A percentile compares a stretch with the other conserved stretches of the same genome.
phyloP scores from a whole-genome alignment of 768 basidiomycete genomes.

The Chalciporus pseudorubinellus region DNA sequence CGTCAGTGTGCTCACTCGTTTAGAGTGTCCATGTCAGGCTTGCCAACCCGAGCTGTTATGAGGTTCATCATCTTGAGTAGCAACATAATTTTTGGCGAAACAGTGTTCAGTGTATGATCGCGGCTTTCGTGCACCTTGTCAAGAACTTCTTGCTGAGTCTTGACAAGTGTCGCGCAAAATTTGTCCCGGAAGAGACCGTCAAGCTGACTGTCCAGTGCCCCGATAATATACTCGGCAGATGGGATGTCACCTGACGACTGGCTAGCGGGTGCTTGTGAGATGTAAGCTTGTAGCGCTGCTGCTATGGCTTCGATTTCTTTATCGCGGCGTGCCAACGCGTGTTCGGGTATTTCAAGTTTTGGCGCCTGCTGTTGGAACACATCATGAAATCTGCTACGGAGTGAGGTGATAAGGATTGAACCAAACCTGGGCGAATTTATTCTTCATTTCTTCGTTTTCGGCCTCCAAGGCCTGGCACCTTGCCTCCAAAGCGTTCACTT shows the following conservation, averaged over 20 bases:
- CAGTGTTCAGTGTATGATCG: slow-evolving; percentile 18
- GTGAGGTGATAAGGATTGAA: background rate
- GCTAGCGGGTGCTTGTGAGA: slow-evolving; percentile 25
- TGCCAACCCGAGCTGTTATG: slow-evolving; percentile 25
- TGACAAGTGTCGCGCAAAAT: slow-evolving; percentile 16
- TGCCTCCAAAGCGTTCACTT: slow-evolving; percentile 23
- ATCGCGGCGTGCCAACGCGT: slow-evolving; percentile 15
- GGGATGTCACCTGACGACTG: slow-evolving; percentile 17
- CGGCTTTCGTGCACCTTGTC: slow-evolving; percentile 22
- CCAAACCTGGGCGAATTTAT: slow-evolving; percentile 27
- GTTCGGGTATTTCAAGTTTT: slow-evolving; percentile 12
- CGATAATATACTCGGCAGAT: slow-evolving; percentile 30
- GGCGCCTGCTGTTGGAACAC: slow-evolving; percentile 11
- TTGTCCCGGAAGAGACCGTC: slow-evolving; percentile 25
- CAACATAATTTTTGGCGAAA: slow-evolving; percentile 28
- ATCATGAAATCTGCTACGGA: background rate
- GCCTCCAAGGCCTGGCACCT: slow-evolving; percentile 21
- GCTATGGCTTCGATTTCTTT: slow-evolving; percentile 31
- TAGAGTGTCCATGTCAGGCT: slow-evolving; percentile 13
- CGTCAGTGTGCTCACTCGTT: slow-evolving; percentile 4
- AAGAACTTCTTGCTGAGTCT: slow-evolving; percentile 26
- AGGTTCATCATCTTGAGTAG: slow-evolving; percentile 32
- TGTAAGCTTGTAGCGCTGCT: slow-evolving; percentile 31
- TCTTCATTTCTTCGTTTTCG: slow-evolving; percentile 29
- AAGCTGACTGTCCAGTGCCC: slow-evolving; percentile 24